Evolutionary conservation across 2,329 filamentous ascomycete species (phyloP), one percentile per base, ranked within the genome.

Genomic region (Tolypocladium ovalisporum): DNA sequence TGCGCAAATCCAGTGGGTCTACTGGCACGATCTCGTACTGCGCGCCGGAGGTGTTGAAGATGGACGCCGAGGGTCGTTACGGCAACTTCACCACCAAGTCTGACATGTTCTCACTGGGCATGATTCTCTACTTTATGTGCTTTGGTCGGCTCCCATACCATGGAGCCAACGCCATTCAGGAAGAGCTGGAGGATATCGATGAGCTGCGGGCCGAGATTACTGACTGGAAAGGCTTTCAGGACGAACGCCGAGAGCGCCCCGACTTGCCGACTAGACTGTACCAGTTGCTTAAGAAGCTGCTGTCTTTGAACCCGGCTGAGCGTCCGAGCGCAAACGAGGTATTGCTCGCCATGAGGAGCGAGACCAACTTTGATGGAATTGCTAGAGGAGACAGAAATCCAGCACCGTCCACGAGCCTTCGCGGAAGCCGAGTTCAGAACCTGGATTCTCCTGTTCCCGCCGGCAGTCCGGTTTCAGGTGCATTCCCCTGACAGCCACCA

Each of bases 101-200:
- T 0, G 94, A 99, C 67, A 88, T 99, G n/a, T 99, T 99, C 71
- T 97, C 92, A 1, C 77, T 99, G 0, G 94, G 94, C 54, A 97
- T 99, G 93, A 97, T 97, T 57, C 80, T 99, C 4, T 96, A 97
- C 71, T 99, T 99, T 68, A 88, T 99, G 79, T 99, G 94, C 70
- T 99, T 99, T 68, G 90, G 88, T 1, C 82, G 87, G 52, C 79
- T 99, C 13, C 94, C 94, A 0, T 99, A 97, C 68, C 79, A 75
- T 29, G 89, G 87, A 64, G 90, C 92, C 55, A 93, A 97, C 67
- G 80, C 87, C 4, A 79, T 95, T 27, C 84, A 96, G 59, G 93
- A 97, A 70, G 93, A 97, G 67, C 85, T 90, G 57, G 94, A 99
- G 68, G 91, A 97, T 62, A 79, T 97, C 6, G 91, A 97, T 64